Base-by-base conservation (phyloP, 805 yeast genomes). In the Yarrowia sp. region DNA sequence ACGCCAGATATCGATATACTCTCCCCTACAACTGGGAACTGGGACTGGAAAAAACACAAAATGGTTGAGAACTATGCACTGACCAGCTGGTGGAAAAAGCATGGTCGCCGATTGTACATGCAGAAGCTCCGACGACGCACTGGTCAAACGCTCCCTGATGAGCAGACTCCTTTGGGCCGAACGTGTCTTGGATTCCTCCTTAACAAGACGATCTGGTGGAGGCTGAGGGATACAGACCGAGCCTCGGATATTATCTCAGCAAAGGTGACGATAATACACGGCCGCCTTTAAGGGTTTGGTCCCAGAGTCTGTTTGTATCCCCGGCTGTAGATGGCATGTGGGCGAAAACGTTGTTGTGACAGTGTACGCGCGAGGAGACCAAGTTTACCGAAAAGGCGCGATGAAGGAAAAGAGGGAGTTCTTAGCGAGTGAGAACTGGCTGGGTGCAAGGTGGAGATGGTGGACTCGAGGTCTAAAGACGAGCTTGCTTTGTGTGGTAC, bases 241-340 rank as follows among this genome's bases (percentile, higher is more conserved):
- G 16, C 4, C 14, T 10, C 9, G 8, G 17, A 26, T 44, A 44
- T 24, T 44, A 44, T 44, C 32, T 7, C 14, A 24, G 49, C 21
- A 3, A 0, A 7, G 22, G 35, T 8, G 38, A 48, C 54, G 38
- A 36, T 24, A 17, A 30, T 7, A 11, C 22, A 19, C 51, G 51
- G 35, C 36, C 36, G 52, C 5, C 12, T 28, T 26, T n/a, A 17
- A 32, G 54, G 11, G 38, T 49, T 49, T 16, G 41, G 41, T 4
- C 10, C 38, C 40, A 33, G 56, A 49, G 58, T 22, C 40, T 51
- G 58, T 51, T 49, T 51, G 22, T 51, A 51, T 26, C 30, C 36
- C 58, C 58, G 58, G 58, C 58, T 32, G 41, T 51, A 14, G 58
- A 51, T 51, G 41, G 58, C 41, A 51, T 33, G 58, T 33, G 41